A percentile compares a stretch with the other conserved stretches of the same genome.
Evolutionary conservation across 2,329 filamentous ascomycete species (phyloP).

Genomic region (Aspergillus latus): DNA sequence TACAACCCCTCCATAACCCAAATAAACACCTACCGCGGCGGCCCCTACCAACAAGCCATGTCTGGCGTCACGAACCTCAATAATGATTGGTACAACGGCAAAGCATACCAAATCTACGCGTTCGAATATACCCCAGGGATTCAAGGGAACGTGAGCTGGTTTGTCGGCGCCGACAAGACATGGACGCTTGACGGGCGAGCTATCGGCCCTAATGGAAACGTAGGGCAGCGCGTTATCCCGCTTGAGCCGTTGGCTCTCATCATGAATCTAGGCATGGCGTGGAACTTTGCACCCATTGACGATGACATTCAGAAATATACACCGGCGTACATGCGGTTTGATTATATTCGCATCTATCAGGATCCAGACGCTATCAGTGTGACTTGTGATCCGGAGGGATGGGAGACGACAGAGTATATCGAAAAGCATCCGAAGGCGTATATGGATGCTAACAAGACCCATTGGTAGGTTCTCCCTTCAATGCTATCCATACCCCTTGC

Average conservation of each 20-base stretch:
- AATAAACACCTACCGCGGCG: conserved; percentile 63
- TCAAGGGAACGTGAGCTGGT: conserved; percentile 65
- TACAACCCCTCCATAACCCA: conserved; percentile 59
- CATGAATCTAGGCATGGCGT: conserved; percentile 70
- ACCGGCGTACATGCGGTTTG: conserved; percentile 66
- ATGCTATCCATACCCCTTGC: background rate
- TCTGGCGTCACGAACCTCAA: conserved; percentile 63
- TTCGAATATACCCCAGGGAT: conserved; percentile 64
- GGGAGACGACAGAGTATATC: conserved; percentile 68
- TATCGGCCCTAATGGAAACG: conserved; percentile 67
- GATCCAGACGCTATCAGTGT: conserved; percentile 57
- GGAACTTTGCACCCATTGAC: conserved; percentile 64
- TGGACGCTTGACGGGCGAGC: conserved; percentile 63
- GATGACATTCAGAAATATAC: conserved; percentile 56
- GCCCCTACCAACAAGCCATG: conserved; percentile 62
- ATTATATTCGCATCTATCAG: conserved; percentile 71
- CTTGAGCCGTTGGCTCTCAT: conserved; percentile 67
- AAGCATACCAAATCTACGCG: conserved; percentile 61
- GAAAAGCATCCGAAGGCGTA: conserved; percentile 61
- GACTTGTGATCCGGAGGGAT: conserved; percentile 68
- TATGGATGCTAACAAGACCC: conserved; percentile 62
- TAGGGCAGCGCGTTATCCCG: conserved; percentile 65
- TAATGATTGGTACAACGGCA: conserved; percentile 66
- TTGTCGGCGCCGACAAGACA: conserved; percentile 63
- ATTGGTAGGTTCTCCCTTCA: conserved; percentile 51